phyloP scores from a whole-genome alignment of 495 filamentous ascomycete species.

The Tetracladium marchalianum region DNA sequence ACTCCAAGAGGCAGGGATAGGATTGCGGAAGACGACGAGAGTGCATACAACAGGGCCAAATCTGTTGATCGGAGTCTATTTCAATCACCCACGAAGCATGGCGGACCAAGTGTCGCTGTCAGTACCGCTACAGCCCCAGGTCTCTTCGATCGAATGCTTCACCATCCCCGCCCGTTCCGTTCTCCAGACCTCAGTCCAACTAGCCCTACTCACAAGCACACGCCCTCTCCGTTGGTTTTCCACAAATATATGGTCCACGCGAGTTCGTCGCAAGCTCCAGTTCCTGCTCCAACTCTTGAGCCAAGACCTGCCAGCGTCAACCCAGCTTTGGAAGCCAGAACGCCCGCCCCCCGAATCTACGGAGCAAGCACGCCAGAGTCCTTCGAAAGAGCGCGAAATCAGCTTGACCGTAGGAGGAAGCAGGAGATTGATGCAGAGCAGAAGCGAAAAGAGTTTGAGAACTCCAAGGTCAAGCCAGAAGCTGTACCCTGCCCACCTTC shows the following conservation, averaged over 20 bases:
- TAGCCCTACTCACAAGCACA: slow-evolving; percentile 4
- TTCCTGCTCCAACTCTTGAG: slow-evolving; percentile 21
- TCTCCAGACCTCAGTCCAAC: slow-evolving; percentile 12
- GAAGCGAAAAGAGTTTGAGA: slow-evolving; percentile 2
- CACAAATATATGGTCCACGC: slow-evolving; percentile 21
- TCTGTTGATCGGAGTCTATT: slow-evolving; percentile 48
- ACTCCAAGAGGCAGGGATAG: slow-evolving; percentile 9
- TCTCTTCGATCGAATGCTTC: slow-evolving; percentile 11
- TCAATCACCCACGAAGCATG: slow-evolving; percentile 47
- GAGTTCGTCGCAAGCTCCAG: slow-evolving; percentile 28
- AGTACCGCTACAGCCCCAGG: slow-evolving; percentile 24
- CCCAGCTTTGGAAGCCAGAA: slow-evolving; percentile 21
- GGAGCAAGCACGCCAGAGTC: slow-evolving; percentile 17
- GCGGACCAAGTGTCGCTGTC: slow-evolving; percentile 38
- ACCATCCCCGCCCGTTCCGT: slow-evolving; percentile 14
- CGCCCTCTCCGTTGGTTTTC: slow-evolving; percentile 28
- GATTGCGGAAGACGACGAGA: slow-evolving; percentile 24
- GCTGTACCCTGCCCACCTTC: slow-evolving; percentile 34
- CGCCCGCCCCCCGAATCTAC: slow-evolving; percentile 18
- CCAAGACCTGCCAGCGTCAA: slow-evolving; percentile 16
- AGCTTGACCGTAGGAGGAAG: slow-evolving; percentile 16
- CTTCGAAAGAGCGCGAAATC: slow-evolving; percentile 19
- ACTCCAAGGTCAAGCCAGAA: not conserved
- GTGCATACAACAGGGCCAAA: slow-evolving; percentile 30
- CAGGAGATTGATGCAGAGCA: slow-evolving; percentile 12